phyloP scores from a whole-genome alignment of 257 asterid genomes.

The Rhazya stricta region DNA sequence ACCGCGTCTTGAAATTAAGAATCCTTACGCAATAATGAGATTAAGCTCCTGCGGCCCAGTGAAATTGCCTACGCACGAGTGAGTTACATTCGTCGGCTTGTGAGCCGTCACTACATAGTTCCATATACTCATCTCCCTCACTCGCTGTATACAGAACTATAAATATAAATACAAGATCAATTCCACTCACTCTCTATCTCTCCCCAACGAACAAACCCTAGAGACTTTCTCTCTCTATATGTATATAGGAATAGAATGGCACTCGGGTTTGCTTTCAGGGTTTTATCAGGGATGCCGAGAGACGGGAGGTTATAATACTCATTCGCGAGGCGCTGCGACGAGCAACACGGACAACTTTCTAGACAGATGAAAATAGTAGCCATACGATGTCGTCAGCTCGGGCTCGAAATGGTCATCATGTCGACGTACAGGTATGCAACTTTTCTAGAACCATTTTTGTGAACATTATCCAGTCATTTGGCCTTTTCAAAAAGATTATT shows the following conservation, averaged over 20 bases:
- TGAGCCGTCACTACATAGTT: constrained; percentile 99
- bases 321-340: neutral
- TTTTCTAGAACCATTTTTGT: too few species aligned
- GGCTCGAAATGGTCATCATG: too few species aligned
- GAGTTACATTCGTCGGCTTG: constrained; percentile 94
- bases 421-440: too few species aligned
- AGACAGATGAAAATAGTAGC: neutral
- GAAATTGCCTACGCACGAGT: constrained; percentile 96
- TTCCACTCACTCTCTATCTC: neutral
- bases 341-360: neutral
- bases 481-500: too few species aligned
- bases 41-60: constrained; percentile 91
- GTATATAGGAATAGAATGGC: neutral
- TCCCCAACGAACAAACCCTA: constrained; percentile 7
- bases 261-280: neutral
- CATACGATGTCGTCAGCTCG: neutral
- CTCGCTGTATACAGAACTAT: neutral
- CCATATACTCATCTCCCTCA: constrained; percentile 70
- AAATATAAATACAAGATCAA: neutral
- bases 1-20: neutral
- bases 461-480: too few species aligned
- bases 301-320: neutral
- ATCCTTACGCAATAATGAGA: constrained; percentile 77
- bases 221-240: neutral
- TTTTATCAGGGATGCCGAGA: neutral